Evolutionary conservation across 192 early-diverging fungal species (phyloP).

Genomic region (Geosiphon pyriformis): DNA sequence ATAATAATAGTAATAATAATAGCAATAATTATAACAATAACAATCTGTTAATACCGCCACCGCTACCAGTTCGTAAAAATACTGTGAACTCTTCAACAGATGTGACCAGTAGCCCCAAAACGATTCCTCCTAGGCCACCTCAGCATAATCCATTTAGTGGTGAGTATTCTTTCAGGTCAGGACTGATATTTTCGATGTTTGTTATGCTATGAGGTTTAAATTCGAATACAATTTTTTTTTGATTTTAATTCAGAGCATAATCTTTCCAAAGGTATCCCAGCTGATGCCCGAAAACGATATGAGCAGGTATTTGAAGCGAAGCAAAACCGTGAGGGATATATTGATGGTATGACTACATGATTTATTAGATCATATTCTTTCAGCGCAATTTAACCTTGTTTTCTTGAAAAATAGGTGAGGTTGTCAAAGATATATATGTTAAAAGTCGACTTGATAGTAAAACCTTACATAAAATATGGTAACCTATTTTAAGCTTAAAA

Average conservation of each 20-base stretch:
- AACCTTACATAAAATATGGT: conserved; percentile 40
- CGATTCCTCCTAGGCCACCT: conserved; percentile 15
- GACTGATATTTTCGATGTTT: not conserved
- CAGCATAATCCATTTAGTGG: conserved; percentile 16
- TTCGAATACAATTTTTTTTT: not conserved
- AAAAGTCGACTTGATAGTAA: conserved; percentile 35
- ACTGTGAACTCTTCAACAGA: not conserved
- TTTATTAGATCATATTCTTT: too few relatives aligned
- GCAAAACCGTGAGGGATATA: conserved; percentile 22
- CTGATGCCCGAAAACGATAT: conserved; percentile 32
- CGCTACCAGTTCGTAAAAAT: conserved; percentile 3
- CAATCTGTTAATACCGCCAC: not conserved
- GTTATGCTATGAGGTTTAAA: not conserved
- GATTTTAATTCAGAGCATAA: not conserved
- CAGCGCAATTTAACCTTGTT: too few relatives aligned
- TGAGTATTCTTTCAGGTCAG: not conserved
- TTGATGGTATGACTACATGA: conserved; percentile 33
- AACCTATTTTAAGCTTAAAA: conserved; percentile 2
- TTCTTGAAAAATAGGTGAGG: conserved; percentile 30
- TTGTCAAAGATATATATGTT: conserved; percentile 36
- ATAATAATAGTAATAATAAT: not conserved
- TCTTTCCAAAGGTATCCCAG: conserved; percentile 7
- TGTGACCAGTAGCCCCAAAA: not conserved
- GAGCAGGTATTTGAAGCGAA: conserved; percentile 28
- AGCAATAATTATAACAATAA: not conserved